Conservation (phyloP, 768 basidiomycete species). For the Lactarius deliciosus region DNA sequence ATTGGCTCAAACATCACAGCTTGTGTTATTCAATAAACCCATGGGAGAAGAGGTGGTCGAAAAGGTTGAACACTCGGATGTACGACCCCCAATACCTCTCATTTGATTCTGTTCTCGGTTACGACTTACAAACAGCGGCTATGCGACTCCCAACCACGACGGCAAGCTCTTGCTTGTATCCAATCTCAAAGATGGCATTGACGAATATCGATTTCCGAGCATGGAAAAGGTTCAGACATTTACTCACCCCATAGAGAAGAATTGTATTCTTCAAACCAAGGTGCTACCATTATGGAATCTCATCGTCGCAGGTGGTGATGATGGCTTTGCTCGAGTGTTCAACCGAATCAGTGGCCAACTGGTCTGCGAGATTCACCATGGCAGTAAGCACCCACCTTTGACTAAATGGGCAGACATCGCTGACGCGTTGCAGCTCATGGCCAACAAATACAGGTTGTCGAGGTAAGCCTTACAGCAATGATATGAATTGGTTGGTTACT, state of each 20-base stretch:
- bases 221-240: conserved; percentile 6
- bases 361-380: conserved; percentile 10
- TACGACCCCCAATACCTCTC: background rate
- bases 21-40: conserved; percentile 10
- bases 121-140: background rate
- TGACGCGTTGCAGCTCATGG: background rate
- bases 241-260: conserved; percentile 2
- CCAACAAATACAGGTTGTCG: too few relatives aligned
- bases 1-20: background rate
- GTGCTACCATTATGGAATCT: conserved; percentile 1
- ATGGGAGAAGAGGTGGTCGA: conserved; percentile 13
- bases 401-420: background rate
- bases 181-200: conserved; percentile 5
- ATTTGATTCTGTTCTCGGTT: background rate
- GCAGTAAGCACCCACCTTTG: background rate
- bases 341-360: conserved; percentile 15
- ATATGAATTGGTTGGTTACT: background rate
- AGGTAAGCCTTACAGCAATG: too few relatives aligned
- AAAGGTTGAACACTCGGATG: conserved; percentile 12
- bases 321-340: conserved; percentile 9
- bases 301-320: conserved; percentile 4
- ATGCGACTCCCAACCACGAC: background rate
- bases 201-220: conserved; percentile 5
- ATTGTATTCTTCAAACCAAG: conserved; percentile 6
- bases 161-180: conserved; percentile 7